Percentiles rank a stretch among this genome's conserved stretches.
These are phyloP conservation scores for Boletellus ananiceps DNA, from an alignment of 768 basidiomycete species.

Conservation along the genomic window DNA sequence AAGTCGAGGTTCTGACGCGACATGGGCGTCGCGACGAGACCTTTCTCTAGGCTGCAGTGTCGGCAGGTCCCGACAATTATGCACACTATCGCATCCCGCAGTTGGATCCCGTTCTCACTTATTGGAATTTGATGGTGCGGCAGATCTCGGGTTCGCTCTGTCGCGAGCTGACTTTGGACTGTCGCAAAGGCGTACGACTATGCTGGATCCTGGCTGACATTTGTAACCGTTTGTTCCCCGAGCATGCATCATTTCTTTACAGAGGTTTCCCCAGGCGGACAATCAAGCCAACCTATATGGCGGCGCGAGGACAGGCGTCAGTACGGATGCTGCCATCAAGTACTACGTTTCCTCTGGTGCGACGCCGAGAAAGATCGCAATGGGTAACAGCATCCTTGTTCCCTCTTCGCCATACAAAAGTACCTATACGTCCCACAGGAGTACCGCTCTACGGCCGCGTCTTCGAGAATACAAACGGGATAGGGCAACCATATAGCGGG, in stretches of 20 bases:
- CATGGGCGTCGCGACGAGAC: background rate
- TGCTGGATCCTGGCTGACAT: slow-evolving; percentile 73
- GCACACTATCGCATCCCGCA: slow-evolving; percentile 52
- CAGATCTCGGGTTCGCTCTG: background rate
- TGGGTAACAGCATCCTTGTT: slow-evolving; percentile 40
- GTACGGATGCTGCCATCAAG: slow-evolving; percentile 61
- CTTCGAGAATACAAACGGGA: slow-evolving; percentile 64
- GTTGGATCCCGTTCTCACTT: slow-evolving; percentile 62
- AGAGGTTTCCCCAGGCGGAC: slow-evolving; percentile 31
- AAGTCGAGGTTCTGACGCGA: slow-evolving; percentile 1
- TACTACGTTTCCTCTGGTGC: slow-evolving; percentile 61
- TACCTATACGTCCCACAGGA: slow-evolving; percentile 29
- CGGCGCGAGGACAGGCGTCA: slow-evolving; percentile 56
- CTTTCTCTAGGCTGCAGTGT: slow-evolving; percentile 45
- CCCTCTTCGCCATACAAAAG: background rate
- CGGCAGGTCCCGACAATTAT: slow-evolving; percentile 59
- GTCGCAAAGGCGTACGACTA: slow-evolving; percentile 62
- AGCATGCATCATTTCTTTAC: background rate
- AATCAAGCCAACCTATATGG: slow-evolving; percentile 69
- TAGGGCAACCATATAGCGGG: slow-evolving; percentile 65
- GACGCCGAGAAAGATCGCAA: slow-evolving; percentile 56
- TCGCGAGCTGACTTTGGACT: background rate
- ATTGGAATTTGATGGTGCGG: slow-evolving; percentile 79
- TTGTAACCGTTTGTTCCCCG: slow-evolving; percentile 33
- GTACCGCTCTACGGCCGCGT: slow-evolving; percentile 80